Base-by-base conservation (phyloP, 1,284 basidiomycete species). In the Cryptococcus neoformans region DNA sequence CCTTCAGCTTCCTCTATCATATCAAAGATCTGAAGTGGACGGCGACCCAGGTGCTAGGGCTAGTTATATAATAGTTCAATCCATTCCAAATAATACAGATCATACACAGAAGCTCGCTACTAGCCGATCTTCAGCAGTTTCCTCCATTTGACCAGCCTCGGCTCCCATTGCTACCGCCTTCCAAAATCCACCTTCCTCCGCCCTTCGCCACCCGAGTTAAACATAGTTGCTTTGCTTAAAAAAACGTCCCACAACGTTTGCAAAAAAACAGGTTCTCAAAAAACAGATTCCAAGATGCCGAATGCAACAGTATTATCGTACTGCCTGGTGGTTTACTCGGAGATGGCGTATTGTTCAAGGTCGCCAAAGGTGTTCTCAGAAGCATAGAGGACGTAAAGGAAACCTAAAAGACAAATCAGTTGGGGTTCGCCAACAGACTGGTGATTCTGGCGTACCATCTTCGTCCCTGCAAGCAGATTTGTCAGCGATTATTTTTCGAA, bases 361-460 rank as follows among this genome's bases (percentile, higher is more conserved):
- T 62, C 63, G 56, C 92, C 91, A 68, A 95, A 95, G 36, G 91
- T 94, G 80, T 95, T 96, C 88, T 95, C 92, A 56, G 93, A 92
- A 42, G 92, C 94, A 82, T 96, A 96, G 76, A 90, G 90, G 62
- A 95, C 91, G 74, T 94, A 97, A 53, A 96, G 82, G 84, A 96
- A 96, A 62, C 92, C 73, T 74, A 40, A 11, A 9, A n/a, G 6
- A 7, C 28, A 7, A 8, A n/a, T 51, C 49, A 45, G 48, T n/a
- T 5, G 28, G 28, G 4, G 28, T 28, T 28, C 28, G 28, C 28
- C 28, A 4, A 42, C 10, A 40, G 6, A 40, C 21, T 37, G 39
- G 6, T 37, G 4, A 35, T 16, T 4, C n/a, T n/a, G n/a, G 6
- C 53, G 40, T 11, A 69, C 68, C 90, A 75, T 96, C 92, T 75